These are phyloP conservation scores for Sporisorium exsertum DNA, from an alignment of 1,284 basidiomycete genomes.

Conservation along the genomic window DNA sequence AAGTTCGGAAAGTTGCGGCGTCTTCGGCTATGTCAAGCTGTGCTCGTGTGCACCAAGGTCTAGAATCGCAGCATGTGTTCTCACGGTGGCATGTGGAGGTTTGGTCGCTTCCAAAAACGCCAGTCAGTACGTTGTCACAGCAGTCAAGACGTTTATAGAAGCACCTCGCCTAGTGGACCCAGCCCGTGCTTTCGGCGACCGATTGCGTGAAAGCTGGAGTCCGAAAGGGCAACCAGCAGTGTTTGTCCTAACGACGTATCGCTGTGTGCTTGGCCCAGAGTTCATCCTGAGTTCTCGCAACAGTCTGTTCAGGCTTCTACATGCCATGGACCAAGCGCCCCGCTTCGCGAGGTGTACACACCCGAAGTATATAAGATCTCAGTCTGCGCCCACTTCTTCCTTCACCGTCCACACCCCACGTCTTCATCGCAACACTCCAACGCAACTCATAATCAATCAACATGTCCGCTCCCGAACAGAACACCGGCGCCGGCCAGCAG, in stretches of 20 bases:
- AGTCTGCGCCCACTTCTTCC: not conserved
- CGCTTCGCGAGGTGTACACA: not conserved
- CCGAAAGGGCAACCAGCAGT: not conserved
- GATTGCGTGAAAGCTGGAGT: conserved; percentile 17
- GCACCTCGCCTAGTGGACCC: conserved; percentile 9
- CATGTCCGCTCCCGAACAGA: conserved; percentile 44
- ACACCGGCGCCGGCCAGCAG: conserved; percentile 38
- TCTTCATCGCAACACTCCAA: not conserved
- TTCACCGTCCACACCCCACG: not conserved
- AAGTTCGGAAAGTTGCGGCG: conserved; percentile 1
- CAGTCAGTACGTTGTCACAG: not conserved
- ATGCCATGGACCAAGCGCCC: not conserved
- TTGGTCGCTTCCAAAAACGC: not conserved
- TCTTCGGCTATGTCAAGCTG: conserved; percentile 1
- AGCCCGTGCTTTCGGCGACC: not conserved
- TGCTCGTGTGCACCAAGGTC: not conserved
- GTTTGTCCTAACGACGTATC: too few relatives aligned
- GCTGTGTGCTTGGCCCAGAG: too few relatives aligned
- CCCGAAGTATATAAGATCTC: not conserved
- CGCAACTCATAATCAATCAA: conserved; percentile 6
- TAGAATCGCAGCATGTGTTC: not conserved
- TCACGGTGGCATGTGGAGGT: conserved; percentile 31
- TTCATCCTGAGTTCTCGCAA: conserved; percentile 4
- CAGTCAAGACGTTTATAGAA: not conserved
- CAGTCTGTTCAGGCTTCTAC: not conserved